These are phyloP conservation scores for Naganishia kalamii DNA, from an alignment of 768 basidiomycete species.

Conservation along the genomic window DNA sequence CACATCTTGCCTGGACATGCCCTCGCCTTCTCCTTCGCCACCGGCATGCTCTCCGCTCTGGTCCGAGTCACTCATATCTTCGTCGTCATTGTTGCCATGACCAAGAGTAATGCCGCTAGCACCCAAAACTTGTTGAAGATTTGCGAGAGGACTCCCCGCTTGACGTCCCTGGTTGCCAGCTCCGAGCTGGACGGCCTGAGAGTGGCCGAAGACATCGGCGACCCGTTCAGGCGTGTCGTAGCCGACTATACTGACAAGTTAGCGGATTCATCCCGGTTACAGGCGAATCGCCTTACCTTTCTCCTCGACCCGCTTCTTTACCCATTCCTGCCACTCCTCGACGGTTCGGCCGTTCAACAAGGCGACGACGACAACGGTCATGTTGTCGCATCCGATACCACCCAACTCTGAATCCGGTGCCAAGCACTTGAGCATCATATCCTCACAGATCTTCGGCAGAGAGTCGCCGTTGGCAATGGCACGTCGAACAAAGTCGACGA, in stretches of 20 bases:
- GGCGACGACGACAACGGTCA: constrained; percentile 90
- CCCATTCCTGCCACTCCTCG: constrained; percentile 87
- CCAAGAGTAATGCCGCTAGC: constrained; percentile 64
- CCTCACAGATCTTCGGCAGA: constrained; percentile 76
- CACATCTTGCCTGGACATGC: constrained; percentile 21
- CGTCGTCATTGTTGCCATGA: constrained; percentile 53
- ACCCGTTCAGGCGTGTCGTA: constrained; percentile 67
- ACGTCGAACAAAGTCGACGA: constrained; percentile 77
- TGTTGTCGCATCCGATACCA: constrained; percentile 98
- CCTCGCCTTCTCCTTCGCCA: background rate
- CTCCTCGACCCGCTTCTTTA: constrained; percentile 70
- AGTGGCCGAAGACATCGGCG: constrained; percentile 57
- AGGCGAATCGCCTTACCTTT: constrained; percentile 41
- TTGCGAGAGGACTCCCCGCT: constrained; percentile 49
- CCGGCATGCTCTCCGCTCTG: constrained; percentile 9
- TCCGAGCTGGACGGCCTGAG: constrained; percentile 15
- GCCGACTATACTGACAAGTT: constrained; percentile 51
- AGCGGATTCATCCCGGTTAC: background rate
- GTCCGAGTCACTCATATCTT: constrained; percentile 40
- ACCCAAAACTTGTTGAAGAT: constrained; percentile 56
- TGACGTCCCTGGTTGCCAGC: constrained; percentile 38
- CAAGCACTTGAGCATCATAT: constrained; percentile 84
- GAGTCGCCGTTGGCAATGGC: constrained; percentile 71
- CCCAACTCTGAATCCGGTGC: constrained; percentile 88
- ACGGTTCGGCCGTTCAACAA: constrained; percentile 78